phyloP scores from a whole-genome alignment of 2,329 filamentous ascomycete genomes.

The Beauveria rudraprayagi region DNA sequence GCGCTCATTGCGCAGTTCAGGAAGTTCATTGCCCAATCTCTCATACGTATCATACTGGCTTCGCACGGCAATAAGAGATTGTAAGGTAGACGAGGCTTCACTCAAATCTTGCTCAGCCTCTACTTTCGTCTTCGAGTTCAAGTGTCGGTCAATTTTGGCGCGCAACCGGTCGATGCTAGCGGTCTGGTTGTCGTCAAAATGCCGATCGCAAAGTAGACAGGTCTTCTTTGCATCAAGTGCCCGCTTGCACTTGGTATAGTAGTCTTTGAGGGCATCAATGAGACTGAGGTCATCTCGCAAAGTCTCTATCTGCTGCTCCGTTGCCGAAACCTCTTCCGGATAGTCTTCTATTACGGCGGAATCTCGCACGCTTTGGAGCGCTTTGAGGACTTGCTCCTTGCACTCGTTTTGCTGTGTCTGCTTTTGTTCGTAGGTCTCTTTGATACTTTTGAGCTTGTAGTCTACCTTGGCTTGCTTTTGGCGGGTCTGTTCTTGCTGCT shows the following conservation, averaged over 20 bases:
- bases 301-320: conserved; percentile 50
- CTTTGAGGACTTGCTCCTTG: conserved; percentile 46
- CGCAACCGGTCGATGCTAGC: conserved; percentile 55
- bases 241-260: conserved; percentile 61
- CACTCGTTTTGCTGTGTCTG: conserved; percentile 53
- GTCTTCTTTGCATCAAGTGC: conserved; percentile 59
- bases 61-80: conserved; percentile 53
- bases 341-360: conserved; percentile 47
- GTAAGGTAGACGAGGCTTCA: conserved; percentile 40
- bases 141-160: conserved; percentile 56
- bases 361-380: conserved; percentile 37
- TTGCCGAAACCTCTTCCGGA: conserved; percentile 39
- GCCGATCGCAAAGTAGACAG: conserved; percentile 68
- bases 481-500: conserved; percentile 59
- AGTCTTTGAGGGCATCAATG: conserved; percentile 60
- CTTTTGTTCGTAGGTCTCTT: conserved; percentile 57
- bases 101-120: conserved; percentile 55
- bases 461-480: conserved; percentile 71
- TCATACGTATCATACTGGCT: conserved; percentile 67
- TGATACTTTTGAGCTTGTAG: conserved; percentile 58
- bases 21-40: conserved; percentile 64
- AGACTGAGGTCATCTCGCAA: conserved; percentile 60
- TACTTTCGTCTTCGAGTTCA: conserved; percentile 54
- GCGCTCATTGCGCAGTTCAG: conserved; percentile 56
- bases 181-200: conserved; percentile 53